Evolutionary conservation across 2,329 filamentous ascomycete species (phyloP).

Genomic region (Polychaeton citri): DNA sequence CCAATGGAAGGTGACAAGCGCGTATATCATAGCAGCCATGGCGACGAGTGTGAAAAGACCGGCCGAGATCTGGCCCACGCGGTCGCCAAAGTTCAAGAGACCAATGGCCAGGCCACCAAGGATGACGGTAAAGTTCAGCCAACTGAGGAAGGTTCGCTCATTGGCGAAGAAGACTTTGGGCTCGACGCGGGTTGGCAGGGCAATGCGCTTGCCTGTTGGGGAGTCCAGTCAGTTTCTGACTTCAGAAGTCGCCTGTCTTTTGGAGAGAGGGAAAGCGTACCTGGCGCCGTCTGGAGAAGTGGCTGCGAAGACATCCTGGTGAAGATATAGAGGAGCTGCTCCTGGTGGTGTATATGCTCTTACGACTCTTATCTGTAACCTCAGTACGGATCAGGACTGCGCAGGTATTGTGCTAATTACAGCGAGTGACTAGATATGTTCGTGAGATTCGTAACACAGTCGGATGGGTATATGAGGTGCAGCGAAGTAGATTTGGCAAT

Average conservation of each 20-base stretch:
- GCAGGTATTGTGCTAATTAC: too few species aligned
- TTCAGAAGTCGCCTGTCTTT: too few species aligned
- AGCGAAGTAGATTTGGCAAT: too few species aligned
- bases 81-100: conserved; percentile 95
- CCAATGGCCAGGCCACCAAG: conserved; percentile 92
- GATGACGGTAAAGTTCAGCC: conserved; percentile 99
- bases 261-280: conserved; percentile 33
- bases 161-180: conserved; percentile 99
- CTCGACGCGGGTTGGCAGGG: conserved; percentile 92
- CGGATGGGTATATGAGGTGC: too few species aligned
- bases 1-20: conserved; percentile 93
- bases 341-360: too few species aligned
- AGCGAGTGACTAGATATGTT: too few species aligned
- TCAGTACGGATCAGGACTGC: too few species aligned
- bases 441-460: too few species aligned
- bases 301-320: conserved; percentile 83
- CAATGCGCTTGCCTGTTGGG: conserved; percentile 80
- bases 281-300: conserved; percentile 84
- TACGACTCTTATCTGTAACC: too few species aligned
- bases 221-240: conserved; percentile 1
- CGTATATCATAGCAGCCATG: conserved; percentile 91
- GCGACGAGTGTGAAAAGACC: conserved; percentile 89
- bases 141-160: conserved; percentile 96
- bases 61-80: conserved; percentile 82
- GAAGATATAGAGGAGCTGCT: too few species aligned